A percentile compares a stretch with the other conserved stretches of the same genome.
phyloP scores from a whole-genome alignment of 345 rosid genomes.

The Balakata baccata region DNA sequence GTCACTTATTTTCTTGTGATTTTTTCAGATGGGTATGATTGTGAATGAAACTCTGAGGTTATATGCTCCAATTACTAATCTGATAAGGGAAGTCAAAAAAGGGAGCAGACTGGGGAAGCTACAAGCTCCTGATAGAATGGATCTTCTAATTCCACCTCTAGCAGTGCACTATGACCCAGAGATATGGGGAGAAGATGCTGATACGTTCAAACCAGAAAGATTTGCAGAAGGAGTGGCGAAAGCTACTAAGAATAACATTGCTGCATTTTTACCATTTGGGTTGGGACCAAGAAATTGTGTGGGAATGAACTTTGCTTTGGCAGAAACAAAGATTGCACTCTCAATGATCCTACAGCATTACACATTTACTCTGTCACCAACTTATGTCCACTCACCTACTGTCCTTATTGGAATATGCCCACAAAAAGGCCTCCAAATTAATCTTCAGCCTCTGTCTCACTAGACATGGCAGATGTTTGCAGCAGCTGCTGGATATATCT shows the following conservation, averaged over 20 bases:
- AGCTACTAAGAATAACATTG: slow-evolving; percentile 28
- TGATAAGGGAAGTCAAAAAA: slow-evolving; percentile 13
- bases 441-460: slow-evolving; percentile 24
- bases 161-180: slow-evolving; percentile 29
- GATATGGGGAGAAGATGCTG: slow-evolving; percentile 36
- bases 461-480: too few species aligned
- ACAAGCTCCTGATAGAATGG: slow-evolving; percentile 14
- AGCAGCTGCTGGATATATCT: too few species aligned
- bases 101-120: slow-evolving; percentile 27
- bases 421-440: slow-evolving; percentile 34
- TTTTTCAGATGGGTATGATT: slow-evolving; percentile 16
- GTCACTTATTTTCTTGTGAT: not conserved
- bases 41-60: slow-evolving; percentile 21
- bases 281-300: slow-evolving; percentile 36
- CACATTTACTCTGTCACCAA: slow-evolving; percentile 30
- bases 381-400: slow-evolving; percentile 32
- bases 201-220: slow-evolving; percentile 32
- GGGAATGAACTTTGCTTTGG: slow-evolving; percentile 27
- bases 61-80: not conserved
- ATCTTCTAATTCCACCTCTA: slow-evolving; percentile 12
- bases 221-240: slow-evolving; percentile 28
- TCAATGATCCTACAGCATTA: slow-evolving; percentile 39
- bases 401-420: slow-evolving; percentile 16
- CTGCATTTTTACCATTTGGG: slow-evolving; percentile 32
- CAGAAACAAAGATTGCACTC: slow-evolving; percentile 31